Conservation (phyloP, 2,329 filamentous ascomycete species). For the Aureobasidium sp. region DNA sequence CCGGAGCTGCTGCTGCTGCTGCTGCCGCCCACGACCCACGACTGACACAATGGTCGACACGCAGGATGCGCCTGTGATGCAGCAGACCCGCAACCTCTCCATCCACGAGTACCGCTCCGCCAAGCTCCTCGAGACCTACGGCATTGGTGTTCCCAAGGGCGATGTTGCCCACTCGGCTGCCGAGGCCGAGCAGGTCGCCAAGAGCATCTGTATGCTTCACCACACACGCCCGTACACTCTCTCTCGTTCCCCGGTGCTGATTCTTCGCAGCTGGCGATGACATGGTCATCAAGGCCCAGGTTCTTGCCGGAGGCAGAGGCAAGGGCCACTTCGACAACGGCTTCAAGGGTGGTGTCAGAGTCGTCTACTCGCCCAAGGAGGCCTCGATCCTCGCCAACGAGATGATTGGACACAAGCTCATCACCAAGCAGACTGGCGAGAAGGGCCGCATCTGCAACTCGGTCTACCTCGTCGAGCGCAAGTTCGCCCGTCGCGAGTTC, state of each 20-base stretch:
- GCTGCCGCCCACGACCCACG: conserved; percentile 26
- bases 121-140: conserved; percentile 84
- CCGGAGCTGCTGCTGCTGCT: conserved; percentile 18
- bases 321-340: conserved; percentile 98
- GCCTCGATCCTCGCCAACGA: conserved; percentile 97
- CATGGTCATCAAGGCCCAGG: conserved; percentile 99
- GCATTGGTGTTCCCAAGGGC: conserved; percentile 85
- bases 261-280: conserved; percentile 62
- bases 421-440: conserved; percentile 98
- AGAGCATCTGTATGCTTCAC: conserved; percentile 63
- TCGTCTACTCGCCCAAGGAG: conserved; percentile 95
- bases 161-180: conserved; percentile 72
- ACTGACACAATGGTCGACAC: conserved; percentile 6
- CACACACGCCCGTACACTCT: not conserved
- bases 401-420: conserved; percentile 99
- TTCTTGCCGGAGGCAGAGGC: conserved; percentile 92
- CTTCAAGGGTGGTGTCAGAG: conserved; percentile 95
- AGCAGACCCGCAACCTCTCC: conserved; percentile 50
- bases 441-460: conserved; percentile 89
- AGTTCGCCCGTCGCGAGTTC: conserved; percentile 97
- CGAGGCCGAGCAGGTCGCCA: conserved; percentile 88
- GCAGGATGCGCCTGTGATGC: conserved; percentile 53
- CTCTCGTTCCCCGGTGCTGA: conserved; percentile 26
- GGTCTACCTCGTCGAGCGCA: conserved; percentile 99
- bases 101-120: conserved; percentile 98